Conservation (phyloP, 371 early-diverging fungal genomes). For the Capniomyces stellatus region DNA sequence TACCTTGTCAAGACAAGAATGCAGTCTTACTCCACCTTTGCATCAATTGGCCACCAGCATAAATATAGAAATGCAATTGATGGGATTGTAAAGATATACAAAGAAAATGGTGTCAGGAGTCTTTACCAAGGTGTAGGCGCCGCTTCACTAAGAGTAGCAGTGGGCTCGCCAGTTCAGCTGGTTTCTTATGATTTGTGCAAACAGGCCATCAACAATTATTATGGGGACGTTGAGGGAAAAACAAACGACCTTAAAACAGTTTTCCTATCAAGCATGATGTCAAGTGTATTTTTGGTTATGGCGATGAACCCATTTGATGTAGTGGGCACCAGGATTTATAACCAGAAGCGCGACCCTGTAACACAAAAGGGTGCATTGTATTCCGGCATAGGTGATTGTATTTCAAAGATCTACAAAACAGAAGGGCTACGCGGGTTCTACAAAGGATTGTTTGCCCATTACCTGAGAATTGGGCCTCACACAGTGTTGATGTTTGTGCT, state of each 20-base stretch:
- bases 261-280: constrained; percentile 56
- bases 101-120: constrained; percentile 56
- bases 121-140: constrained; percentile 78
- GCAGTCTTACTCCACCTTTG: constrained; percentile 61
- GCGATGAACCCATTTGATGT: constrained; percentile 97
- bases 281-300: constrained; percentile 67
- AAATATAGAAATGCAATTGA: constrained; percentile 46
- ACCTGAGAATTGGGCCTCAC: constrained; percentile 86
- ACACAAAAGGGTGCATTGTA: constrained; percentile 53
- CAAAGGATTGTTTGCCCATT: constrained; percentile 88
- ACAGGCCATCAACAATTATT: constrained; percentile 28
- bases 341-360: constrained; percentile 53
- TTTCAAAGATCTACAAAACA: constrained; percentile 56
- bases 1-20: constrained; percentile 89
- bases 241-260: constrained; percentile 48
- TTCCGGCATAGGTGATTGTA: constrained; percentile 60
- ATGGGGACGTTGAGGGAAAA: constrained; percentile 12
- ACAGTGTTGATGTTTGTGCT: constrained; percentile 88
- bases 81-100: constrained; percentile 48
- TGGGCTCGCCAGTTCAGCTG: constrained; percentile 83
- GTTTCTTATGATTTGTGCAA: constrained; percentile 76
- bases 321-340: constrained; percentile 86
- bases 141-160: constrained; percentile 77
- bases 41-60: constrained; percentile 80
- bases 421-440: constrained; percentile 77